A percentile compares a stretch with the other conserved stretches of the same genome.
phyloP scores from a whole-genome alignment of 2,329 filamentous ascomycete genomes.

The Ophiostoma sp. region DNA sequence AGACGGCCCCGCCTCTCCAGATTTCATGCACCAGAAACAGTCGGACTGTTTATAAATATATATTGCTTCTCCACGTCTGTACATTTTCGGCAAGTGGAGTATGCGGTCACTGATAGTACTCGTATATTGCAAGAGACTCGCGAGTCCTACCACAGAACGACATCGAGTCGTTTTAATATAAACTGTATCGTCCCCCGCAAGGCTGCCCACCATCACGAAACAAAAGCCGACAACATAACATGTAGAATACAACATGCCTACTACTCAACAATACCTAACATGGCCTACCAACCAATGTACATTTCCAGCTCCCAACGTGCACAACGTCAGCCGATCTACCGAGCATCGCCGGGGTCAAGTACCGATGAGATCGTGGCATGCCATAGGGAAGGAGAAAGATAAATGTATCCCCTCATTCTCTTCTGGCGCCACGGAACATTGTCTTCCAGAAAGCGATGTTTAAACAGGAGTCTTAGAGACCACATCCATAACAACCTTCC shows the following conservation, averaged over 20 bases:
- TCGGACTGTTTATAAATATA: background rate
- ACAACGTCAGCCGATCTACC: slow-evolving; percentile 12
- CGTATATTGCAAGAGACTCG: background rate
- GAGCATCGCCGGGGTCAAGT: background rate
- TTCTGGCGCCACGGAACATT: background rate
- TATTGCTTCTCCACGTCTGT: background rate
- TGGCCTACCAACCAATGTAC: background rate
- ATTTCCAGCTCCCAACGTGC: background rate
- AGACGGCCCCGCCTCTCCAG: background rate
- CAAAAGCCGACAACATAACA: background rate
- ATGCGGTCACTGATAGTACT: background rate
- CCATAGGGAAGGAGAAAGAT: background rate
- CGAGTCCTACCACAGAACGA: background rate
- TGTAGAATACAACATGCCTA: background rate
- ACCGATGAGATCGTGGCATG: background rate
- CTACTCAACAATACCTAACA: background rate
- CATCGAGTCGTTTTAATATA: slow-evolving; percentile 2
- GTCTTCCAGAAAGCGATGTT: background rate
- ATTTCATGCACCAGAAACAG: background rate
- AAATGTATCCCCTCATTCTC: background rate
- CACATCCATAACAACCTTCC: too few relatives aligned
- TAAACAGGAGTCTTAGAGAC: too few relatives aligned
- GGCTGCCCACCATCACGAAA: slow-evolving; percentile 15
- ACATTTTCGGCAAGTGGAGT: background rate
- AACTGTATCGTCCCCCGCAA: background rate